Base-by-base conservation (phyloP, 495 filamentous ascomycete genomes). In the Penicillium crystallinum region DNA sequence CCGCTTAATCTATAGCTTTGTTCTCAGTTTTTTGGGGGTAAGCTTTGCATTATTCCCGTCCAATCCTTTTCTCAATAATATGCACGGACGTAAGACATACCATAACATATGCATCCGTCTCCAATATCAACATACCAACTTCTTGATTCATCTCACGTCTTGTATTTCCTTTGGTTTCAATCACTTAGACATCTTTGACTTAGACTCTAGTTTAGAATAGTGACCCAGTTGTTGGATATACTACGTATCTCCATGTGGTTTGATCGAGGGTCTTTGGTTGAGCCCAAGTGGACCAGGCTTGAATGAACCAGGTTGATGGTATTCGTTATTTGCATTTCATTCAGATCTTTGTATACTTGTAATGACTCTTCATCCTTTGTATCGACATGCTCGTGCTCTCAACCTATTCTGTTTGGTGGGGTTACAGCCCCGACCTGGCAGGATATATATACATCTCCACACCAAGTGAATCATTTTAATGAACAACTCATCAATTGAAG, bases 1-100 rank as follows among this genome's bases (percentile, higher is more conserved):
- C 61, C 30, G 71, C 69, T 11, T 76, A 33, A 21, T 7, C 7
- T 27, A 27, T 27, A 18, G 4, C 44, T 37, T n/a, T 25, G 33
- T 18, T 50, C 30, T 34, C 29, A 30, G 29, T 25, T 42, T 48
- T 31, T 48, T 46, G 40, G 43, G 51, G 51, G 42, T 54, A 47
- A 22, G 11, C 7, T 8, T 48, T 34, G 14, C 34, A 23, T 41
- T 42, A 42, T 50, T 38, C 51, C 51, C 43, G 51, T 54, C 51
- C 51, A 54, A 25, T 54, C 51, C 17, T 54, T 54, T 47, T 23
- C 36, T n/a, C 6, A 31, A 46, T 54, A 52, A 45, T 48, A 54
- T 33, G 9, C 33, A 10, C 51, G 51, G 51, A 19, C 18, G 40
- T 45, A 41, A 15, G 34, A 35, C 33, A 35, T 36, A 17, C 3